Percentiles rank a stretch among this genome's conserved stretches.
Evolutionary conservation across 129 eudicot genomes (phyloP).

Genomic region (Saussurea involucrata): DNA sequence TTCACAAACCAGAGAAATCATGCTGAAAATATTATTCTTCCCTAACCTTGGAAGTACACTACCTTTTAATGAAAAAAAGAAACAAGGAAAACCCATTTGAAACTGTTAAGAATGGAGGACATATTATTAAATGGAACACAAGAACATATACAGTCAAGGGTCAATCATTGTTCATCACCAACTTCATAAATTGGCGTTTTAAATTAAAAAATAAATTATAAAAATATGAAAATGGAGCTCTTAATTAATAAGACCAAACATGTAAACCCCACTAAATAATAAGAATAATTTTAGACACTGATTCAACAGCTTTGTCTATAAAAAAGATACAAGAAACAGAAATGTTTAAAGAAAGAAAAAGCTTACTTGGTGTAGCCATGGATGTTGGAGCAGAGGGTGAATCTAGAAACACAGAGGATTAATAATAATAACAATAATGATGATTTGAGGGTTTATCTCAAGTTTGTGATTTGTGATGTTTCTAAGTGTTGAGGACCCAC

Average conservation of each 20-base stretch:
- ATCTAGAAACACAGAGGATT: conserved; percentile 29
- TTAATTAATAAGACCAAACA: conserved; percentile 20
- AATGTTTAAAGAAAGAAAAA: conserved; percentile 10
- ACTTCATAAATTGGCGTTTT: neutral
- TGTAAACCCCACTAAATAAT: conserved; percentile 24
- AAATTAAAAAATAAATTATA: neutral
- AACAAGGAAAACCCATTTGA: neutral
- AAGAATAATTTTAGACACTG: neutral
- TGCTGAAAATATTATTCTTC: neutral
- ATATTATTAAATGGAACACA: conserved; percentile 8
- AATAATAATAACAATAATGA: conserved; percentile 23
- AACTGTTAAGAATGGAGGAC: neutral
- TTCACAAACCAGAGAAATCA: neutral
- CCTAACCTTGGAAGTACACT: neutral
- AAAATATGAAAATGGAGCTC: neutral
- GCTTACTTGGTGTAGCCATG: conserved; percentile 49
- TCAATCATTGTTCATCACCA: conserved; percentile 6
- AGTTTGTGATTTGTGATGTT: conserved; percentile 29
- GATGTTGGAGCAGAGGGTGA: conserved; percentile 36
- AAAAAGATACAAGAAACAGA: neutral
- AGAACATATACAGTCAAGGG: conserved; percentile 15
- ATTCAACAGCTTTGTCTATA: neutral
- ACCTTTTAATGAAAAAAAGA: too few relatives aligned
- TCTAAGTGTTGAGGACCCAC: conserved; percentile 60
- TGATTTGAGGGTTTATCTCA: conserved; percentile 28